Conservation (phyloP, 2,329 filamentous ascomycete genomes). For the Calonectria hawksworthii region DNA sequence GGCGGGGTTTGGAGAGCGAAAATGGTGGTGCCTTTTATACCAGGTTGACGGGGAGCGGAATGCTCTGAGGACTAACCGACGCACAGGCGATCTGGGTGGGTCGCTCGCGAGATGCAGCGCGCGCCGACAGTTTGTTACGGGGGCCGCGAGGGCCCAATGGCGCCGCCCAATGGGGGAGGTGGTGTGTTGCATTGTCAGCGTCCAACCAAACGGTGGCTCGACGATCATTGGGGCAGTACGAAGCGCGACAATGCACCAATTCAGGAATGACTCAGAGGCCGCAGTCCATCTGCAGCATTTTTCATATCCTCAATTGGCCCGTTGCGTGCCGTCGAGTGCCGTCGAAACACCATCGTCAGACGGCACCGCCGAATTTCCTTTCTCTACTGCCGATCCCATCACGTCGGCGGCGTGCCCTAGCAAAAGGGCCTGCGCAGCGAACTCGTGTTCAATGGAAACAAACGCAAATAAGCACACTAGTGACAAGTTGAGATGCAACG, state of each 20-base stretch:
- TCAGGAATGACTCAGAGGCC: not conserved
- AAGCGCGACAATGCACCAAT: not conserved
- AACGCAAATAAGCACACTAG: not conserved
- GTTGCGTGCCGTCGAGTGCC: not conserved
- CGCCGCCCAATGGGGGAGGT: not conserved
- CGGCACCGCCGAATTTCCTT: not conserved
- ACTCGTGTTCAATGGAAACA: not conserved
- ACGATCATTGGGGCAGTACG: not conserved
- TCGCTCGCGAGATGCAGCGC: not conserved
- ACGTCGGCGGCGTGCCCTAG: not conserved
- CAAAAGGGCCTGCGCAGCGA: not conserved
- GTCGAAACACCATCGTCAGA: not conserved
- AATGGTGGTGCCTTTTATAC: slow-evolving; percentile 37
- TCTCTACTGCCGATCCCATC: not conserved
- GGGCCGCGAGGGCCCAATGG: not conserved
- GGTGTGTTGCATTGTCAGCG: not conserved
- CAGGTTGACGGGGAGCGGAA: not conserved
- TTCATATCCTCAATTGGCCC: not conserved
- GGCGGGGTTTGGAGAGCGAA: not conserved
- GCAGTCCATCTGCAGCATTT: not conserved
- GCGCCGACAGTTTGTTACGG: not conserved
- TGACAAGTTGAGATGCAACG: not conserved
- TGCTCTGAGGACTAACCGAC: not conserved
- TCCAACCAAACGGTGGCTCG: not conserved
- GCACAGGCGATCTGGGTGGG: not conserved